Base-by-base conservation (phyloP, 805 yeast species). In the Hermanozyma aechmeae region DNA sequence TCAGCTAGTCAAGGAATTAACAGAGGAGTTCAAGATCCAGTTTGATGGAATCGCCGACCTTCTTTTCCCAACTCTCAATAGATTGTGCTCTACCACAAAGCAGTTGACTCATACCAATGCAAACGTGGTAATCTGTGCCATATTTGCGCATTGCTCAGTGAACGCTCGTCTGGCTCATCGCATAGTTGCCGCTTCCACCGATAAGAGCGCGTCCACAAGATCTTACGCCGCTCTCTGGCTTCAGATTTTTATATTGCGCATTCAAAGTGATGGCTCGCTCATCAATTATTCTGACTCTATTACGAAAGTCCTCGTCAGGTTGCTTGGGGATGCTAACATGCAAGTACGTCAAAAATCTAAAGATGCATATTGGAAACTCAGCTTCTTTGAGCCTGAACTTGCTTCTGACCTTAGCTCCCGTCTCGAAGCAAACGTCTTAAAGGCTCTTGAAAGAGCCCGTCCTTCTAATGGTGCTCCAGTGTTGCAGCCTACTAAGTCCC, bases 301-400 rank as follows among this genome's bases (percentile, higher is more conserved):
- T 1, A 76, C 62, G 19, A 71, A 63, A 26, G 58, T 76, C 37
- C 45, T 84, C 1, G 35, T 56, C 3, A 76, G 72, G 40, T 78
- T 89, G 13, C 58, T 92, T 1, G 48, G 72, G 1, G 97, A 87
- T 50, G 83, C 95, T 0, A 79, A 80, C 34, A 84, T 87, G 0
- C 58, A 71, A 0, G 96, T 83, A 0, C 67, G 96, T 39, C 93
- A 76, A 42, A 59, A 73, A 0, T 81, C 79, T 60, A 69, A 95
- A 48, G 58, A 63, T 3, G 65, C 85, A 0, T 89, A 68, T 44
- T 87, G 96, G 96, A 59, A 70, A 10, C 68, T 73, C 31, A 67
- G 65, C 40, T 61, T 58, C 13, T 45, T 65, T 5, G 79, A 73
- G 54, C 80, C 83, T 0, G 44, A 52, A 0, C 55, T 60, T 10